Base-by-base conservation (phyloP, 2,329 filamentous ascomycete genomes). In the Metarhizium album region DNA sequence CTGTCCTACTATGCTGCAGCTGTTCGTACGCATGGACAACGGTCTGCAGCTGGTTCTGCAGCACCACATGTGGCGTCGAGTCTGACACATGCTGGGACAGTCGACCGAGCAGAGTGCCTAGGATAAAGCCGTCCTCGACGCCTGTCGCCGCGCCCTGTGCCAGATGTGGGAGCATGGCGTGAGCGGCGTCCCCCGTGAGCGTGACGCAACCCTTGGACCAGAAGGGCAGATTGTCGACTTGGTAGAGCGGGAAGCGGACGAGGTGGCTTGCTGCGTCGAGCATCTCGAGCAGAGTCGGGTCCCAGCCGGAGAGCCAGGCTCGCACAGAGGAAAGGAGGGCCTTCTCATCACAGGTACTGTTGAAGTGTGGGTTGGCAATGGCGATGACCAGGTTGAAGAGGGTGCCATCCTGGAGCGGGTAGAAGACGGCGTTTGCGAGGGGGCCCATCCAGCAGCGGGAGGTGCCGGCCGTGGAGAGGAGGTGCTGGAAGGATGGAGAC, bases 101-200 rank as follows among this genome's bases (percentile, higher is more conserved):
- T 18, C 52, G 47, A 7, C 56, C 52, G 7, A 43, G 80, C 7
- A 63, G 54, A 0, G 52, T 55, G 11, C 54, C 58, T 2, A 63
- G 49, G 2, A 60, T 46, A 14, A 57, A 54, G 2, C 54, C 60
- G 31, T 63, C 60, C 27, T 62, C 59, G 35, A 59, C 54, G 2
- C 55, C 57, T 53, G 58, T 57, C 24, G 61, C 61, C 4, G 57
- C 60, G 1, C 60, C 60, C 37, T 63, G 61, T 3, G 54, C 58
- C 20, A 62, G 57, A 45, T 62, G 58, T 0, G 61, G 60, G 1
- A 57, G 47, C 22, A 56, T 59, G 3, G 60, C 53, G 50, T 59
- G 57, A 1, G 53, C 53, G 2, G 57, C 55, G 22, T 58, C 57
- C 2, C 57, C 56, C 13, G 52, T 46, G 18, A 59, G 48, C 16